Conservation (phyloP, 2,329 filamentous ascomycete species). For the Alternaria sp. region DNA sequence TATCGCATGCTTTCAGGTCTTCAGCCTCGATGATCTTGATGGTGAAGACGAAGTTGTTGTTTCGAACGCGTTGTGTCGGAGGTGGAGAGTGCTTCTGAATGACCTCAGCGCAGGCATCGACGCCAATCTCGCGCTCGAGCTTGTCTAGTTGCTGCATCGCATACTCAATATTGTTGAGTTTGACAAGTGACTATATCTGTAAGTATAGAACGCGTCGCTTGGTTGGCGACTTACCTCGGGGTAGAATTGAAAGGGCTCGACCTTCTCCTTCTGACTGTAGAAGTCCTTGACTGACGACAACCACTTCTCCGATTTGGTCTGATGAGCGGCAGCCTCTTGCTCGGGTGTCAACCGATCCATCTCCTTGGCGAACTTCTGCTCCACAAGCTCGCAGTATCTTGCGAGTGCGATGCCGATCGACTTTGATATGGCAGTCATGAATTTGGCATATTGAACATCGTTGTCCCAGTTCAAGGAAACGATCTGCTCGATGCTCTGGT, state of each 20-base stretch:
- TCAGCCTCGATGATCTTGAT: conserved; percentile 99
- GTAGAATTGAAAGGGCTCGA: conserved; percentile 96
- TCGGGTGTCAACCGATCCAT: conserved; percentile 93
- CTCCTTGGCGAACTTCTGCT: conserved; percentile 83
- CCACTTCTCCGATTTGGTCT: conserved; percentile 90
- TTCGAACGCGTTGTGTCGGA: conserved; percentile 70
- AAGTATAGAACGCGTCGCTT: conserved; percentile 2
- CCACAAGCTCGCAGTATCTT: conserved; percentile 89
- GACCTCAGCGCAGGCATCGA: conserved; percentile 86
- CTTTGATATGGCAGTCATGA: conserved; percentile 93
- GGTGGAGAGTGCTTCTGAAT: conserved; percentile 78
- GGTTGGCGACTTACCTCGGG: conserved; percentile 71
- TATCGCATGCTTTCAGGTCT: conserved; percentile 96
- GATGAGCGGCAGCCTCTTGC: conserved; percentile 78
- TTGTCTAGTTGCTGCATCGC: conserved; percentile 91
- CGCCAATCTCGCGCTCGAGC: conserved; percentile 87
- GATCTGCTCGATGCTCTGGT: conserved; percentile 87
- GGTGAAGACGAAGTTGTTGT: conserved; percentile 94
- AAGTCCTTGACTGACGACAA: conserved; percentile 93
- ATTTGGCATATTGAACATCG: conserved; percentile 90
- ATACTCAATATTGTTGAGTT: conserved; percentile 97
- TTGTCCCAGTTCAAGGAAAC: conserved; percentile 90
- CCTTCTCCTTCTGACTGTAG: conserved; percentile 89
- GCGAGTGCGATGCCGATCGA: conserved; percentile 83
- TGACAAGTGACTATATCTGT: conserved; percentile 80